Base-by-base conservation (phyloP, 441 rosid species). In the Eugenia klotzschiana region DNA sequence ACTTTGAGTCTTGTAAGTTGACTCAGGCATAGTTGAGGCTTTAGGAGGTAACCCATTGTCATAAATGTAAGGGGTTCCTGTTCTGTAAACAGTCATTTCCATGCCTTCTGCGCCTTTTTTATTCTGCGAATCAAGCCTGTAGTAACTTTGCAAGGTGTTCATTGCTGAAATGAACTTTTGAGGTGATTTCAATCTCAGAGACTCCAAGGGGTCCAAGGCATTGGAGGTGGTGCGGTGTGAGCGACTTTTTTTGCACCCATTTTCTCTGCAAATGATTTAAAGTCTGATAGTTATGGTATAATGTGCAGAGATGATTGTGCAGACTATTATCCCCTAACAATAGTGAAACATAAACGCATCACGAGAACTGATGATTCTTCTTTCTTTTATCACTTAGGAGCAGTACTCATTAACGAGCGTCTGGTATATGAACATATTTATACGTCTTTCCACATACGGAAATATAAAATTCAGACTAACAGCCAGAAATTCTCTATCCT, bases 51-150 rank as follows among this genome's bases (percentile, higher is more conserved):
- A 83, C 52, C 84, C 89, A 83, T 89, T 86, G 18, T 72, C 84
- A 18, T 84, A 79, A 69, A 33, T 50, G 83, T 80, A 85, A 41
- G 86, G 83, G 56, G 86, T 88, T 79, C 87, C 86, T 20, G 56
- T 84, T 58, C 87, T 82, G 53, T 90, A 88, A 79, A 90, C 91
- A n/a, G 93, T 86, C 94, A 91, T 91, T 88, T 91, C 93, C 81
- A 81, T 89, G 84, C 91, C 90, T 86, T 88, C 90, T 64, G 58
- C 80, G 43, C 64, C 80, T 82, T 87, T 91, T 20, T 27, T 43
- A 55, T 58, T 88, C 74, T 85, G 69, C 46, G 90, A 80, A 80
- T 84, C 84, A 27, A 91, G 89, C 79, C 93, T 91, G 18, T 92
- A 92, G 82, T 85, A 91, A 64, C 84, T 88, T 85, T 84, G 92